phyloP scores from a whole-genome alignment of 768 basidiomycete species.

The Tubosaeta sp. region DNA sequence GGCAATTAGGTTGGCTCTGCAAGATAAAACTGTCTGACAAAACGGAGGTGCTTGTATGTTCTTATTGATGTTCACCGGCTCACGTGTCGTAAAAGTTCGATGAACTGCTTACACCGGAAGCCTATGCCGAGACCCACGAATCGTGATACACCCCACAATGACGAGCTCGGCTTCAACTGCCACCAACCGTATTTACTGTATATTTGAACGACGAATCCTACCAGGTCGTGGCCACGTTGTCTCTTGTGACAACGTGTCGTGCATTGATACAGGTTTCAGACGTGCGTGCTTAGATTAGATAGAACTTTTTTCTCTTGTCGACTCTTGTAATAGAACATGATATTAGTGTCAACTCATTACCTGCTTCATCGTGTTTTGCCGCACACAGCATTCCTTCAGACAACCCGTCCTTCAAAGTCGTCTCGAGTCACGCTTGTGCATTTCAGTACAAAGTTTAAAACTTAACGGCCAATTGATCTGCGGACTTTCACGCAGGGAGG shows the following conservation, averaged over 20 bases:
- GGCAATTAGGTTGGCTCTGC: conserved; percentile 83
- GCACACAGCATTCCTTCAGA: too few relatives aligned
- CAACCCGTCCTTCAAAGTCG: too few relatives aligned
- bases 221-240: not conserved
- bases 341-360: too few relatives aligned
- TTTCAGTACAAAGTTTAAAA: too few relatives aligned
- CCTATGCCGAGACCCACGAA: conserved; percentile 65
- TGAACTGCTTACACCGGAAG: conserved; percentile 63
- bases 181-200: conserved; percentile 5
- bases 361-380: too few relatives aligned
- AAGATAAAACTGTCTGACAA: conserved; percentile 81
- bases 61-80: not conserved
- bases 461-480: too few relatives aligned
- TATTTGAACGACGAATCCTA: not conserved
- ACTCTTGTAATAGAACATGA: too few relatives aligned
- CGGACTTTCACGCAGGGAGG: too few relatives aligned
- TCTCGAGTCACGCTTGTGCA: too few relatives aligned
- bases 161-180: conserved; percentile 23
- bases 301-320: not conserved
- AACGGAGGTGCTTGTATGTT: conserved; percentile 51
- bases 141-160: conserved; percentile 18
- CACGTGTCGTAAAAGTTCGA: conserved; percentile 49
- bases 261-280: conserved; percentile 4
- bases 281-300: conserved; percentile 11
- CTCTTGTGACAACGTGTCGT: too few relatives aligned